These are phyloP conservation scores for Musa balbisiana DNA, from an alignment of 202 grass and related monocot species.

Conservation along the genomic window DNA sequence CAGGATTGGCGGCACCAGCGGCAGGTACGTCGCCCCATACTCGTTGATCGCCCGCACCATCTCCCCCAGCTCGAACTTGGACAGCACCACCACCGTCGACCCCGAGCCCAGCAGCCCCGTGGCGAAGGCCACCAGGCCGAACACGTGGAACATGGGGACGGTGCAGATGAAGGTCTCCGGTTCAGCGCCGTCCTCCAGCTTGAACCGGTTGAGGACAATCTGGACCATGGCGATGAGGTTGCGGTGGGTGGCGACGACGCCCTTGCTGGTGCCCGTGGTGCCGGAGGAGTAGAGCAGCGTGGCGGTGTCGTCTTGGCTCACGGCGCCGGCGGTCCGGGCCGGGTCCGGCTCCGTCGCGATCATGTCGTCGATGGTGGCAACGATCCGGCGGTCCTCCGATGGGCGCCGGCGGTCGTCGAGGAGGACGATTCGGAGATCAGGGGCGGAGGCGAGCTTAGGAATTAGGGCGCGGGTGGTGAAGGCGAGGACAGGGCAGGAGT, in stretches of 20 bases:
- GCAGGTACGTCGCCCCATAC: conserved; percentile 75
- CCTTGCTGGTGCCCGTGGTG: conserved; percentile 89
- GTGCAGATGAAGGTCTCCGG: conserved; percentile 83
- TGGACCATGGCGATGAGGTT: conserved; percentile 92
- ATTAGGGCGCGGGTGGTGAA: conserved; percentile 75
- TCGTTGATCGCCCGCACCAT: conserved; percentile 64
- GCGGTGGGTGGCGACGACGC: conserved; percentile 79
- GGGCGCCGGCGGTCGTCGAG: conserved; percentile 33
- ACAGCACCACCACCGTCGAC: conserved; percentile 75
- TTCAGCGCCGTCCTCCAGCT: conserved; percentile 36
- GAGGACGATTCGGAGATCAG: conserved; percentile 48
- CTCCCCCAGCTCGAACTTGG: conserved; percentile 78
- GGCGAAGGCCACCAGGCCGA: conserved; percentile 84
- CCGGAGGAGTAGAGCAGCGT: conserved; percentile 96
- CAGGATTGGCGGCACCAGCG: conserved; percentile 83
- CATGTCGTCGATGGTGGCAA: conserved; percentile 62
- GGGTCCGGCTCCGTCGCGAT: conserved; percentile 39
- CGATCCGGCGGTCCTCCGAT: conserved; percentile 39
- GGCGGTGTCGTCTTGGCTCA: conserved; percentile 72
- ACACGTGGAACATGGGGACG: conserved; percentile 95
- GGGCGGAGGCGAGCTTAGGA: conserved; percentile 41
- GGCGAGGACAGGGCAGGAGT: conserved; percentile 55
- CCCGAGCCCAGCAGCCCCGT: conserved; percentile 81
- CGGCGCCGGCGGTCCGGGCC: conserved; percentile 21
- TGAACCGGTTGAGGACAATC: conserved; percentile 75